Conservation (phyloP, 2,329 filamentous ascomycete species). For the Neurospora sp. region DNA sequence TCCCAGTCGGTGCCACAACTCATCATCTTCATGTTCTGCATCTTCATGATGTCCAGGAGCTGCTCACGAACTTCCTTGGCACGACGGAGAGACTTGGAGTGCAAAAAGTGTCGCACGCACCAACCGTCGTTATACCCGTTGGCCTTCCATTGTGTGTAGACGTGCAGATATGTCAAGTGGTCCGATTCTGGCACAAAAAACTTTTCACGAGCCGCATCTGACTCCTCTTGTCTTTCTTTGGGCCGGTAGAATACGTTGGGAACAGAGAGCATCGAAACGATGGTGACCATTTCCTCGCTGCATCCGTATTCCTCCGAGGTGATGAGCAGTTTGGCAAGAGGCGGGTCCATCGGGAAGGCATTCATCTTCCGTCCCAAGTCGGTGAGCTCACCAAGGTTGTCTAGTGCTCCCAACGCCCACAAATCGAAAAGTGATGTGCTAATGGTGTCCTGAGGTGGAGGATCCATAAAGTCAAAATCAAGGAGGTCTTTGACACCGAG, state of each 20-base stretch:
- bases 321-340: conserved; percentile 87
- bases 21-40: conserved; percentile 78
- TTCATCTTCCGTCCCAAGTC: conserved; percentile 86
- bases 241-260: conserved; percentile 95
- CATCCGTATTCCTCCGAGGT: conserved; percentile 83
- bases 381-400: conserved; percentile 89
- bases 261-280: conserved; percentile 95
- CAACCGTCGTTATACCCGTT: conserved; percentile 86
- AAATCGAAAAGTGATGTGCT: conserved; percentile 95
- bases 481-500: conserved; percentile 87
- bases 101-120: conserved; percentile 89
- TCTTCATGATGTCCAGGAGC: conserved; percentile 84
- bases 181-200: conserved; percentile 98
- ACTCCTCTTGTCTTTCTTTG: conserved; percentile 93
- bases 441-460: conserved; percentile 94
- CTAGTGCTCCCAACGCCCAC: conserved; percentile 87
- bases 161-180: conserved; percentile 88
- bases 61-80: conserved; percentile 94
- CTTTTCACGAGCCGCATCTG: conserved; percentile 88
- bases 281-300: conserved; percentile 95
- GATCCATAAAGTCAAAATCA: conserved; percentile 99
- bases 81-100: conserved; percentile 84
- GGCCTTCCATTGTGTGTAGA: conserved; percentile 89
- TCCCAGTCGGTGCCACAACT: conserved; percentile 98
- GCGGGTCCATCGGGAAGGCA: conserved; percentile 95